Percentiles rank a stretch among this genome's conserved stretches.
Evolutionary conservation across 169 alveolate genomes (phyloP).

Genomic region (Plasmodium cynomolgi): DNA sequence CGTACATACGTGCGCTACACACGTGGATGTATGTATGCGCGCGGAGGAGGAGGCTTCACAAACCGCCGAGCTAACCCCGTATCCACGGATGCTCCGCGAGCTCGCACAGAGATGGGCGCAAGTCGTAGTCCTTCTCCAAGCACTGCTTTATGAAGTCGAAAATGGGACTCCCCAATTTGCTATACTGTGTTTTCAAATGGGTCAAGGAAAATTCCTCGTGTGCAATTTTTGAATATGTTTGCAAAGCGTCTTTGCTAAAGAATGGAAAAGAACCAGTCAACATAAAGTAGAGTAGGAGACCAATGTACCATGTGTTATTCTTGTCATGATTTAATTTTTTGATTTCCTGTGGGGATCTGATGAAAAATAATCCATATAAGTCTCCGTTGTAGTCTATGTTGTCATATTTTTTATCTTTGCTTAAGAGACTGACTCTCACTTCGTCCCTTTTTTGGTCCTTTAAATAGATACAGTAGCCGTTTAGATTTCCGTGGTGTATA

Average conservation of each 20-base stretch:
- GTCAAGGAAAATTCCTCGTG: conserved; percentile 23
- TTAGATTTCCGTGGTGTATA: conserved; percentile 54
- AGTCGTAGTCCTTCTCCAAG: conserved; percentile 42
- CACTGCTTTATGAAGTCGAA: conserved; percentile 24
- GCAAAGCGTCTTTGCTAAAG: conserved; percentile 15
- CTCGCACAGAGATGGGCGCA: conserved; percentile 2
- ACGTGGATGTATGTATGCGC: too few species aligned
- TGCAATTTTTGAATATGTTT: conserved; percentile 18
- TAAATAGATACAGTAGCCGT: conserved; percentile 55
- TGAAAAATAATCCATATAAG: conserved; percentile 63
- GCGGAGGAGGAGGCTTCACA: neutral
- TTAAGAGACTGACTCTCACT: conserved; percentile 53
- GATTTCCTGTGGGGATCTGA: conserved; percentile 73
- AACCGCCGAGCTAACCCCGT: neutral
- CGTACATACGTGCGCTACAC: neutral
- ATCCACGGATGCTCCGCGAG: conserved; percentile 67
- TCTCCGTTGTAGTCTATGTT: conserved; percentile 66
- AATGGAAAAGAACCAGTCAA: conserved; percentile 63
- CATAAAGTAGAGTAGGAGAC: conserved; percentile 31
- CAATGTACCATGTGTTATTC: conserved; percentile 70
- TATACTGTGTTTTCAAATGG: conserved; percentile 14
- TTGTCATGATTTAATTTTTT: conserved; percentile 27
- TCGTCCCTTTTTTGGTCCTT: conserved; percentile 32
- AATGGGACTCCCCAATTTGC: neutral
- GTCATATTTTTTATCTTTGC: conserved; percentile 49